Conservation (phyloP, 257 asterid species). For the Paraleonurus japonicus region DNA sequence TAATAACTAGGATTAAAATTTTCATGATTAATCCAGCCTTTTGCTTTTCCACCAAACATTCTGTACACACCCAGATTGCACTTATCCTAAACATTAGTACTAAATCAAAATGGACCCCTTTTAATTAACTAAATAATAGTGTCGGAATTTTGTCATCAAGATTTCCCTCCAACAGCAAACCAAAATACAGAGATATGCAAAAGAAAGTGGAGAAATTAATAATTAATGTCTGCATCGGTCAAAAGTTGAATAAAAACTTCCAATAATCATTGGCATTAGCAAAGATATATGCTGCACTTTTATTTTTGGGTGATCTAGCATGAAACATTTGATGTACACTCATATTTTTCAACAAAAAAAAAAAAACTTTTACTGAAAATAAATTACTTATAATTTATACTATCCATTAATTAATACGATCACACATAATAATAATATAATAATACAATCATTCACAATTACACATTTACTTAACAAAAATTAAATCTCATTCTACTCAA, state of each 20-base stretch:
- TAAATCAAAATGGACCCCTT: conserved; percentile 28
- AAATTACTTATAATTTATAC: too few relatives aligned
- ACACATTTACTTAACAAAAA: too few relatives aligned
- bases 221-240: conserved; percentile 17
- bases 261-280: conserved; percentile 19
- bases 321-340: too few relatives aligned
- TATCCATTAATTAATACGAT: too few relatives aligned
- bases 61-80: conserved; percentile 5
- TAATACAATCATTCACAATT: too few relatives aligned
- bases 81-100: conserved; percentile 5
- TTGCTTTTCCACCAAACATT: conserved; percentile 38
- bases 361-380: too few relatives aligned
- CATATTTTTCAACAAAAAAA: too few relatives aligned
- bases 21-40: conserved; percentile 17
- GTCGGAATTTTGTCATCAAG: conserved; percentile 13
- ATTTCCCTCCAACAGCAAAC: conserved; percentile 21
- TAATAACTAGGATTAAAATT: not conserved
- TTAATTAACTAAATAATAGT: not conserved
- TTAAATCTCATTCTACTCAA: too few relatives aligned
- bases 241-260: conserved; percentile 16
- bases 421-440: too few relatives aligned
- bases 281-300: not conserved
- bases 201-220: conserved; percentile 9
- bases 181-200: conserved; percentile 5
- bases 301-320: too few relatives aligned